A percentile compares a stretch with the other conserved stretches of the same genome.
Evolutionary conservation across 495 filamentous ascomycete genomes (phyloP).

Genomic region (Lophiostoma macrostomum): DNA sequence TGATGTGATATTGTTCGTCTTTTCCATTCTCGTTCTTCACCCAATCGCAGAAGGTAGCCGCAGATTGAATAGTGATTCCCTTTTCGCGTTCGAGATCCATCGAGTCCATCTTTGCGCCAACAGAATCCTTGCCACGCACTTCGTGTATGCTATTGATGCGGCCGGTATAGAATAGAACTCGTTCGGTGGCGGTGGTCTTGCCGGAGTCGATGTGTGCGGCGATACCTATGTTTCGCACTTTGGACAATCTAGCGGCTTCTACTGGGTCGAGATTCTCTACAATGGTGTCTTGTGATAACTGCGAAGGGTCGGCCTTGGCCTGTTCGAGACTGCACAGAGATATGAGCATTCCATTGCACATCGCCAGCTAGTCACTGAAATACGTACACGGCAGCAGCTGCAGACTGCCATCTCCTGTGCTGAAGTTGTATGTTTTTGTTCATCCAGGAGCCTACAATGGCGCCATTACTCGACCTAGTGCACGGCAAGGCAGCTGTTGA

Average conservation of each 20-base stretch:
- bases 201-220: slow-evolving; percentile 99
- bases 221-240: slow-evolving; percentile 95
- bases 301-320: slow-evolving; percentile 57
- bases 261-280: slow-evolving; percentile 70
- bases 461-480: slow-evolving; percentile 4
- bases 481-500: slow-evolving; percentile 18
- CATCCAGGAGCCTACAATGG: background rate
- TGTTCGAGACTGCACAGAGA: slow-evolving; percentile 52
- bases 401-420: slow-evolving; percentile 35
- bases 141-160: slow-evolving; percentile 97
- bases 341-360: slow-evolving; percentile 21
- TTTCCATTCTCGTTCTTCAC: slow-evolving; percentile 68
- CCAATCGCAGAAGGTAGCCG: slow-evolving; percentile 98
- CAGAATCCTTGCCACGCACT: slow-evolving; percentile 89
- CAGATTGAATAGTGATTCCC: slow-evolving; percentile 98
- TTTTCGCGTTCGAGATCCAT: slow-evolving; percentile 99
- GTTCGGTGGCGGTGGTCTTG: slow-evolving; percentile 95
- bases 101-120: slow-evolving; percentile 99
- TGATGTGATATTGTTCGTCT: slow-evolving; percentile 93
- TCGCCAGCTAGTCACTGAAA: background rate
- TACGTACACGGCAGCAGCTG: slow-evolving; percentile 47
- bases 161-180: slow-evolving; percentile 97
- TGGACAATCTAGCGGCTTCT: slow-evolving; percentile 71
- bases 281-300: slow-evolving; percentile 63
- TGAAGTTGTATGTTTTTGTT: slow-evolving; percentile 3